Evolutionary conservation across 1,284 basidiomycete genomes (phyloP), one percentile per base, ranked within the genome.

Genomic region (Malassezia brasiliensis): DNA sequence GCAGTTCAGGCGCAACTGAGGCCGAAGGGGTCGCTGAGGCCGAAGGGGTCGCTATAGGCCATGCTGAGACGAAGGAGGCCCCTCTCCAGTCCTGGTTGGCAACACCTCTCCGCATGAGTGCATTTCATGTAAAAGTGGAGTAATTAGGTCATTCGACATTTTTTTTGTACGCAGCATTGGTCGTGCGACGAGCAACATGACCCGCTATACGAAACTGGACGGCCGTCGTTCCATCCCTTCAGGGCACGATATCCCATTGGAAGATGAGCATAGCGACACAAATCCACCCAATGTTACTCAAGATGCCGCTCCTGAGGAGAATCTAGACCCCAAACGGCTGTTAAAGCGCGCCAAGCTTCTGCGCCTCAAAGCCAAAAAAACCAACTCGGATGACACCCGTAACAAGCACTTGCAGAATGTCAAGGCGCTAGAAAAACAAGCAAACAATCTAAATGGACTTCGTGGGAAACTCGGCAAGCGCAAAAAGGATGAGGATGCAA

Each of bases 351-450:
- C 64, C 20, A 74, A 74, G 53, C 59, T 74, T 40, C 61, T 74
- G 41, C 66, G 67, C 30, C 68, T 66, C 38, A 69, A 74, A 30
- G 64, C 63, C 38, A 69, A 62, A 53, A 68, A 63, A 62, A 68
- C 67, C 56, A 63, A 66, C 60, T 62, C 57, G 56, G 63, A 67
- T 42, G 62, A 63, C 53, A 59, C 53, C 42, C 52, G 47, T 47
- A 51, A 52, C 30, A 56, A 58, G 12, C 60, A 61, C 51, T 47
- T 59, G 25, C 35, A 47, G 28, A 52, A 62, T 42, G 56, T 53
- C 8, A 58, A 60, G 67, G 64, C 72, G 54, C 66, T 76, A 62
- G 63, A 72, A 59, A 70, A 76, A 61, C 65, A 65, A 68, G 56
- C 63, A 19, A 58, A 55, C 48, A 49, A 52, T 36, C 56, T 54